Conservation (phyloP, 768 basidiomycete species). For the Pleurotus platypus region DNA sequence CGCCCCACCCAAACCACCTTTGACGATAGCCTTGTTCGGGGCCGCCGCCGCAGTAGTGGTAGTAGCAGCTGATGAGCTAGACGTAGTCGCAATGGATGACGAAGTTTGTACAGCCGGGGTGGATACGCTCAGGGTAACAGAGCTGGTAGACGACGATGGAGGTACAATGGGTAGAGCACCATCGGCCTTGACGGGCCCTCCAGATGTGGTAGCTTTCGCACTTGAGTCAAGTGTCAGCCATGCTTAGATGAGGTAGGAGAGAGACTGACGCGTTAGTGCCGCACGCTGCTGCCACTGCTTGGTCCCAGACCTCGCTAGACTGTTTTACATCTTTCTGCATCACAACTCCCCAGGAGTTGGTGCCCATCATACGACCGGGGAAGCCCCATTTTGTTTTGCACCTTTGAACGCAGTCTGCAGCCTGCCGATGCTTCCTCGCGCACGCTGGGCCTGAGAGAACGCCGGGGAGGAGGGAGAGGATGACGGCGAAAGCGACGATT, state of each 20-base stretch:
- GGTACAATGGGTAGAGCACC: slow-evolving; percentile 8
- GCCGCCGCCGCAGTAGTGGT: slow-evolving; percentile 15
- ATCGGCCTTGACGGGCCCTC: slow-evolving; percentile 5
- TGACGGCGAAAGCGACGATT: slow-evolving; percentile 29
- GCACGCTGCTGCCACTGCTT: slow-evolving; percentile 40
- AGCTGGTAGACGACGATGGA: slow-evolving; percentile 6
- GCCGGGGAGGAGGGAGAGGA: slow-evolving; percentile 30
- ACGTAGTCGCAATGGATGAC: slow-evolving; percentile 10
- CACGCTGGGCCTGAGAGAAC: slow-evolving; percentile 46
- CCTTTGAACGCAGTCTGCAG: slow-evolving; percentile 30
- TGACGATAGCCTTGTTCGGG: slow-evolving; percentile 11
- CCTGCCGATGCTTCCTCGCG: slow-evolving; percentile 30
- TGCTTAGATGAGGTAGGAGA: not conserved
- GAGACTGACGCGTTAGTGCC: slow-evolving; percentile 21
- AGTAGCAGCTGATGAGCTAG: slow-evolving; percentile 14
- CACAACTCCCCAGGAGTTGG: slow-evolving; percentile 55
- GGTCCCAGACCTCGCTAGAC: slow-evolving; percentile 27
- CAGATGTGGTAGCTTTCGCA: not conserved
- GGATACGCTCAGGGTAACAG: slow-evolving; percentile 7
- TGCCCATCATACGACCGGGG: slow-evolving; percentile 45
- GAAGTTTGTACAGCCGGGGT: slow-evolving; percentile 11
- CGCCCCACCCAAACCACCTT: slow-evolving; percentile 8
- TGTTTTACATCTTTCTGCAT: slow-evolving; percentile 29
- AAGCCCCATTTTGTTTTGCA: slow-evolving; percentile 45
- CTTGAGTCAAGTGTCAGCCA: slow-evolving; percentile 1